Evolutionary conservation across 2,329 filamentous ascomycete species (phyloP), one percentile per base, ranked within the genome.

Genomic region (Ceratocystis cacaofunesta): DNA sequence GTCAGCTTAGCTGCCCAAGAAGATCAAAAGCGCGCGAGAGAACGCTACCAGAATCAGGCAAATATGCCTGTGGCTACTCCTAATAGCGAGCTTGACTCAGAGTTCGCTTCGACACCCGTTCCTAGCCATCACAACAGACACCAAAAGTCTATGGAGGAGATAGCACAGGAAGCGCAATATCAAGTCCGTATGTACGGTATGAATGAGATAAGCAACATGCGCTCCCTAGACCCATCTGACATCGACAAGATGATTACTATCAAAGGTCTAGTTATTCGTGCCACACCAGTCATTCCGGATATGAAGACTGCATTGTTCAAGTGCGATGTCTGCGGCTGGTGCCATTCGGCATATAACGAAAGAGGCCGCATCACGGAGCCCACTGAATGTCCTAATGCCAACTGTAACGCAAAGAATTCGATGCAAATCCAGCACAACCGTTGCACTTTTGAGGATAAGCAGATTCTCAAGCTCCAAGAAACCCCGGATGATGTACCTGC

Each of bases 251-350:
- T 99, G 69, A 87, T 99, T 69, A 90, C 87, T 69, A 87, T 99
- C 76, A 99, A 97, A 76, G 94, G 94, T 58, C 81, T 99, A 17
- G 94, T 99, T 68, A 99, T 99, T 72, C 86, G 94, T 68, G 89
- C 94, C 2, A 97, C 94, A 0, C 91, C 94, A 0, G 89, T 99
- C 69, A 97, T 99, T 69, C 94, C 94, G 0, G 94, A 99, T 71
- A 99, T 99, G 95, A 96, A 95, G 77, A 90, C 96, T 73, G 94
- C 94, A 0, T 96, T 96, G 77, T 99, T 99, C 83, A 88, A 90
- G 69, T 99, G 94, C 77, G 89, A 90, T 67, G 85, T 92, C 30
- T 99, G 94, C 76, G 90, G 91, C 71, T 90, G 96, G 75, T 92
- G 89, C 3, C 85, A 95, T 68, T 89, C 88, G 69, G 90, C 96